Evolutionary conservation across 305 asterid species (phyloP).

Genomic region (Ilex paraguariensis): DNA sequence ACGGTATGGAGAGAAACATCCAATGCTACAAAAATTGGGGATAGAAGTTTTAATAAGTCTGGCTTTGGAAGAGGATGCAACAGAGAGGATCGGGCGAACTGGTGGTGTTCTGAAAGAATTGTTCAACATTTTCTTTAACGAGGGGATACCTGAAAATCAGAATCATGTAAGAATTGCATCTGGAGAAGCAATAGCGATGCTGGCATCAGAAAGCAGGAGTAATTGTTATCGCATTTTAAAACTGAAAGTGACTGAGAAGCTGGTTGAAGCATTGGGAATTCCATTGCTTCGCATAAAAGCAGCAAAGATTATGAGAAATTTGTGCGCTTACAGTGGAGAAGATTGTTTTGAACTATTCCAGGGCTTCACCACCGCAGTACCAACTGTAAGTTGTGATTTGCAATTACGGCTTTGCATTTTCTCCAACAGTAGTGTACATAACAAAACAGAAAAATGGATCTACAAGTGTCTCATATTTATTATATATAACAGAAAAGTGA

Average conservation of each 20-base stretch:
- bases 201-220: slow-evolving; percentile 53
- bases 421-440: no score
- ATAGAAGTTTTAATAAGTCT: slow-evolving; percentile 64
- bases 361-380: slow-evolving; percentile 55
- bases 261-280: slow-evolving; percentile 46
- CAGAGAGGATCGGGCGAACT: slow-evolving; percentile 76
- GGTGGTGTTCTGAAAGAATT: slow-evolving; percentile 76
- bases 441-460: no score
- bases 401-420: background rate
- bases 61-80: slow-evolving; percentile 76
- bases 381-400: slow-evolving; percentile 44
- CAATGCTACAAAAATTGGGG: slow-evolving; percentile 61
- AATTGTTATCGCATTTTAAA: slow-evolving; percentile 48
- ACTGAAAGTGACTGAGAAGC: slow-evolving; percentile 33
- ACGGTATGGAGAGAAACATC: slow-evolving; percentile 57
- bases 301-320: slow-evolving; percentile 66
- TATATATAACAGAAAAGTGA: no score
- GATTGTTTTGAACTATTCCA: slow-evolving; percentile 45
- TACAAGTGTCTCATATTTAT: no score
- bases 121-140: slow-evolving; percentile 54
- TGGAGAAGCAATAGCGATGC: slow-evolving; percentile 87
- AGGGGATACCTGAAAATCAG: slow-evolving; percentile 22
- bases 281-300: slow-evolving; percentile 56
- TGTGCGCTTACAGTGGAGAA: slow-evolving; percentile 59
- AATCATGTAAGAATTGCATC: slow-evolving; percentile 55